Base-by-base conservation (phyloP, 2,329 filamentous ascomycete genomes). In the Phialophora expanda region DNA sequence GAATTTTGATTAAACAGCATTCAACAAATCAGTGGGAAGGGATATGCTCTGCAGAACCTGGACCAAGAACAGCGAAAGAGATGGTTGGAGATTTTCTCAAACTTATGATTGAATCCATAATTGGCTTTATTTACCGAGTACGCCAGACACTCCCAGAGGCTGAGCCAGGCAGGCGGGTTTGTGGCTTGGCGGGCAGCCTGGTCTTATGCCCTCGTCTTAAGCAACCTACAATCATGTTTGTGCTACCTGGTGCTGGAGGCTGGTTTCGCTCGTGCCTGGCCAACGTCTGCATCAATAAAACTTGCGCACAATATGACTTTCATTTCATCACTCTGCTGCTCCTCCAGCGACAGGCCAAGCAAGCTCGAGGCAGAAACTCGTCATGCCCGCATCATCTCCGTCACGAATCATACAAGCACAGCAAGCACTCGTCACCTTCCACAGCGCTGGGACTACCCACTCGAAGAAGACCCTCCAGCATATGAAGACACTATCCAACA, bases 301-400 rank as follows among this genome's bases (percentile, higher is more conserved):
- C 8, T 26, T 8, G n/a, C 11, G 20, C 1, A 9, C 8, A n/a
- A 65, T 0, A 30, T 65, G 63, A 44, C 24, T 28, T 26, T 60
- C 30, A 14, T 62, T 32, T 28, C 64, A 14, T 66, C 54, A 20
- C 46, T 66, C 8, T 69, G 64, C 58, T 66, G 66, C 38, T 26
- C 51, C 20, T 64, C 64, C 11, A 54, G 61, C n/a, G 57, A 64
- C 57, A 44, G 57, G 7, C 28, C 59, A 55, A 60, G 60, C 57
- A 64, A 66, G 34, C 58, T 48, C 14, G 65, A 69, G 11, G 63
- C 61, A 14, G 63, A 69, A 44, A 48, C 65, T 50, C 63, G 65
- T 9, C 67, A 66, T 56, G 61, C 67, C 28, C 69, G 69, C 54
- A 61, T 70, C 22, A 58, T 66, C 34, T 54, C 67, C 32, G 60